phyloP scores from a whole-genome alignment of 2,329 filamentous ascomycete genomes.

The Fusarium tjaetaba region DNA sequence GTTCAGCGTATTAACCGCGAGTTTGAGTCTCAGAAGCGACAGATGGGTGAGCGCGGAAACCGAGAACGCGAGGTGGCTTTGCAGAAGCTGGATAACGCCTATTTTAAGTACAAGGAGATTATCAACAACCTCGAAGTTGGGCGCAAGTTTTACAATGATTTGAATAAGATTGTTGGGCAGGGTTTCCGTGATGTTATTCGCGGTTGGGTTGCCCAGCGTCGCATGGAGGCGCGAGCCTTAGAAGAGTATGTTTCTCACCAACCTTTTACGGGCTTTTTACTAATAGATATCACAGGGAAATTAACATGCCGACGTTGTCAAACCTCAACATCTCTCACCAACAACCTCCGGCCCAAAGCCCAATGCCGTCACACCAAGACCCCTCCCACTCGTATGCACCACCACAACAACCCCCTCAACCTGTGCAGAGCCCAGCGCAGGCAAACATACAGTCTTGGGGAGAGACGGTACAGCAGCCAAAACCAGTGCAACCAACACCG shows the following conservation, averaged over 20 bases:
- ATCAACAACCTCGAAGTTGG: constrained; percentile 90
- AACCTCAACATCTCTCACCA: constrained; percentile 53
- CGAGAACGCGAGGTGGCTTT: constrained; percentile 84
- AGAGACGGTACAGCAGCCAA: constrained; percentile 65
- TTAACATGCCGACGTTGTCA: constrained; percentile 62
- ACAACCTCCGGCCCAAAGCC: constrained; percentile 38
- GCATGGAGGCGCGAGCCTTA: constrained; percentile 80
- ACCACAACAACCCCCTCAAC: constrained; percentile 31
- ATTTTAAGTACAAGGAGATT: constrained; percentile 96
- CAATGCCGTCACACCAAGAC: constrained; percentile 23
- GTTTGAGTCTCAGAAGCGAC: constrained; percentile 77
- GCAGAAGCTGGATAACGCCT: constrained; percentile 89
- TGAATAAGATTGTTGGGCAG: constrained; percentile 83
- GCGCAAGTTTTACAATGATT: constrained; percentile 96
- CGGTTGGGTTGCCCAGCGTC: constrained; percentile 81
- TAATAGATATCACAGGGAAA: constrained; percentile 51
- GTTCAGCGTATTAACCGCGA: constrained; percentile 80
- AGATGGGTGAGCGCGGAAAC: constrained; percentile 69
- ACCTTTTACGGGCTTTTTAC: neutral
- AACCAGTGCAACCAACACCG: constrained; percentile 56
- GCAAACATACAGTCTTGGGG: constrained; percentile 69
- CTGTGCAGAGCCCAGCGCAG: constrained; percentile 50
- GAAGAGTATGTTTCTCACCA: constrained; percentile 69
- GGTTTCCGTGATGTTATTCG: constrained; percentile 82
- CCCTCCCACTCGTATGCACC: constrained; percentile 21